Base-by-base conservation (phyloP, 768 basidiomycete genomes). In the Tricholoma terreum region DNA sequence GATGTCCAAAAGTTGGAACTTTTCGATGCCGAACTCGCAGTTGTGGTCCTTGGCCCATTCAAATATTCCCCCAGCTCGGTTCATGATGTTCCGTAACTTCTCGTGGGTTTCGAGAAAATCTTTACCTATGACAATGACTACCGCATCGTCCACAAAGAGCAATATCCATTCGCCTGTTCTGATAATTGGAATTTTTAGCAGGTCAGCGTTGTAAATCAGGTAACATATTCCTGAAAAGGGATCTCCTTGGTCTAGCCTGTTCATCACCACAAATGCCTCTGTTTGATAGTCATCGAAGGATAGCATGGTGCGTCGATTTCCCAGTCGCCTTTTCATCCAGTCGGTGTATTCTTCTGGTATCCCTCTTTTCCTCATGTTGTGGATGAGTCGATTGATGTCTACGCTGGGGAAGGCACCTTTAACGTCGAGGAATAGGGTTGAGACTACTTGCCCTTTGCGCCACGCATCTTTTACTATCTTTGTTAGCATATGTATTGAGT, bases 191-290 rank as follows among this genome's bases (percentile, higher is more conserved):
- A 56, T 9, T 24, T 67, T 60, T 0, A n/a, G n/a, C n/a, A n/a
- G n/a, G n/a, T n/a, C n/a, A n/a, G n/a, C n/a, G n/a, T n/a, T n/a
- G n/a, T n/a, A 71, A 15, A 69, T 52, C 1, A 71, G 60, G 42
- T 70, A 69, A 0, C 64, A n/a, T 0, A 68, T 54, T 62, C 63
- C 64, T 0, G 65, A 67, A 1, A 64, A 22, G 4, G 63, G 64
- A 59, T 63, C 62, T 1, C 66, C 66, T 52, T 69, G 67, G 5
- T 63, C 64, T 45, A 67, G 64, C 1, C 67, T 59, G 24, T 65
- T 66, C 14, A 12, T 17, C 6, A 48, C 21, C 2, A 11, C 19
- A 22, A 48, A 17, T 15, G 10, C 11, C 11, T 59, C 15, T 0
- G 46, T 9, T 30, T 65, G 56, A 17, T 21, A 10, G 22, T 17